Base-by-base conservation (phyloP, 163 green algal species). In the Volvox carteri region DNA sequence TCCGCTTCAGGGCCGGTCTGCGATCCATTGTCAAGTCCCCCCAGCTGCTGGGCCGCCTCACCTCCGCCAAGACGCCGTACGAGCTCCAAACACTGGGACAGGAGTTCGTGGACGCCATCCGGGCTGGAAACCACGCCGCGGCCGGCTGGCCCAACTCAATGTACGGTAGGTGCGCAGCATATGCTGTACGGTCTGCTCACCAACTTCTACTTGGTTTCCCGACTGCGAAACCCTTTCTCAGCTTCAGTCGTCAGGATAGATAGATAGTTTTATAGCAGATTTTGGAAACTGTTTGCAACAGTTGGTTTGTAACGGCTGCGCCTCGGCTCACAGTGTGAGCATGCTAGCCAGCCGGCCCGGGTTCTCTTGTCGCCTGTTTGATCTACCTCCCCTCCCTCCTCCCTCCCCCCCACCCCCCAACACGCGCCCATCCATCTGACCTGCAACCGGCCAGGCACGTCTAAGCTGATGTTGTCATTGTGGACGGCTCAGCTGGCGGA, bases 401-500 rank as follows among this genome's bases (percentile, higher is more conserved):
- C 77, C n/a, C n/a, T n/a, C n/a, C n/a, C n/a, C n/a, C n/a, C n/a
- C n/a, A n/a, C n/a, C n/a, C n/a, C n/a, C n/a, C n/a, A n/a, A n/a
- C n/a, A n/a, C n/a, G n/a, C n/a, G n/a, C n/a, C n/a, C n/a, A n/a
- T n/a, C n/a, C n/a, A n/a, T n/a, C n/a, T n/a, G n/a, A n/a, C n/a
- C n/a, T n/a, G n/a, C n/a, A n/a, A n/a, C n/a, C n/a, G n/a, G n/a
- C n/a, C n/a, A 97, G 95, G 94, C 95, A 95, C 96, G 0, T 93
- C 78, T 84, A 96, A 96, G 90, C 86, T 94, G 52, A 56, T 84
- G 39, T 78, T 95, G 87, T 90, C 77, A 6, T 89, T 92, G 56
- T 96, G 94, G 89, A 96, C 93, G 19, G 83, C 92, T 16, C 54
- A 95, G n/a, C 86, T 96, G 73, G 95, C 94, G 19, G 44, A 91